A percentile compares a stretch with the other conserved stretches of the same genome.
These are phyloP conservation scores for Arabidopsis thaliana DNA, from an alignment of 345 rosid species.

Conservation along the genomic window TAIR10.1 NC_003071.7:10984501-10985000, in stretches of 20 bases:
- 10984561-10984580: neutral
- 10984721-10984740: neutral
- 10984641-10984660: neutral
- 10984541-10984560: neutral
- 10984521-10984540: neutral
- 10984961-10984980: constrained; percentile 48
- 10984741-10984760: constrained; percentile 27
- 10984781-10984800: neutral
- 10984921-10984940: constrained; percentile 52
- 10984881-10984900: constrained; percentile 8
- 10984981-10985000: constrained; percentile 53
- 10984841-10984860: neutral
- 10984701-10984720: neutral
- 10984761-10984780: neutral
- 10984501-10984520: neutral
- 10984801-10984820: constrained; percentile 16
- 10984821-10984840: neutral
- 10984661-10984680: neutral
- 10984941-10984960: constrained; percentile 48
- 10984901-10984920: constrained; percentile 40
- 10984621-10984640: neutral
- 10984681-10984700: neutral
- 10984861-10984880: constrained; percentile 16
- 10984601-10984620: neutral
- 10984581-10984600: constrained; percentile 6